A percentile compares a stretch with the other conserved stretches of the same genome.
Evolutionary conservation across 1,284 basidiomycete genomes (phyloP).

Genomic region (Chalciporus sp.): DNA sequence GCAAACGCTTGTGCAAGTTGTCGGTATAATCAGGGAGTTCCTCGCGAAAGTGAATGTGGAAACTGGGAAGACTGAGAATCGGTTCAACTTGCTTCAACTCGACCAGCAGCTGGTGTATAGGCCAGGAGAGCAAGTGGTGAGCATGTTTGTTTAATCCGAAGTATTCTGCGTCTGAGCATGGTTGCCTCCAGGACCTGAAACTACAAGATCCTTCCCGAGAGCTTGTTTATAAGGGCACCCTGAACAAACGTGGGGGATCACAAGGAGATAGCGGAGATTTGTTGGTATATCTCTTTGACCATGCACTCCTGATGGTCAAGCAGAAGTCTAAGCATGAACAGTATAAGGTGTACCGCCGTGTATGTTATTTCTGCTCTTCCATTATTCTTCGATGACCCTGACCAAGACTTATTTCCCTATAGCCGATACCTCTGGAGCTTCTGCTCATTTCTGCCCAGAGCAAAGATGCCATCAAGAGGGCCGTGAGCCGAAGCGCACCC

Average conservation of each 20-base stretch:
- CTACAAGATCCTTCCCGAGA: conserved; percentile 71
- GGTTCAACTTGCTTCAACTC: conserved; percentile 76
- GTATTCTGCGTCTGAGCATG: conserved; percentile 1
- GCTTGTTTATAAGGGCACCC: conserved; percentile 90
- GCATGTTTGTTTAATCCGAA: conserved; percentile 22
- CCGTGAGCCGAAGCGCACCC: conserved; percentile 56
- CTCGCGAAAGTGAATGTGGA: conserved; percentile 89
- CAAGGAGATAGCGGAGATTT: conserved; percentile 86
- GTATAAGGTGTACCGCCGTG: conserved; percentile 91
- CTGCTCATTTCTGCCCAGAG: conserved; percentile 74
- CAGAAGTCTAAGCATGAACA: conserved; percentile 92
- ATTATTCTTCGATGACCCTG: conserved; percentile 8
- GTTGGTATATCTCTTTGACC: conserved; percentile 95
- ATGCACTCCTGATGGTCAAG: conserved; percentile 96
- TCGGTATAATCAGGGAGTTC: conserved; percentile 83
- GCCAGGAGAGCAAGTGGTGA: conserved; percentile 71
- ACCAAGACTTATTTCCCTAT: conserved; percentile 4
- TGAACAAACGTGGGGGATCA: conserved; percentile 86
- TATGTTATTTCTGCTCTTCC: conserved; percentile 42
- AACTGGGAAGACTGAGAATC: conserved; percentile 53
- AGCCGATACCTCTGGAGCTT: conserved; percentile 97
- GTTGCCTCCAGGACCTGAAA: conserved; percentile 69
- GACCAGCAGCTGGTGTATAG: conserved; percentile 80
- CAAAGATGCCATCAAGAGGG: conserved; percentile 48
- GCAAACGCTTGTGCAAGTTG: conserved; percentile 74